Percentiles rank a stretch among this genome's conserved stretches.
These are phyloP conservation scores for Strobilomyces confusus DNA, from an alignment of 768 basidiomycete genomes.

Conservation along the genomic window DNA sequence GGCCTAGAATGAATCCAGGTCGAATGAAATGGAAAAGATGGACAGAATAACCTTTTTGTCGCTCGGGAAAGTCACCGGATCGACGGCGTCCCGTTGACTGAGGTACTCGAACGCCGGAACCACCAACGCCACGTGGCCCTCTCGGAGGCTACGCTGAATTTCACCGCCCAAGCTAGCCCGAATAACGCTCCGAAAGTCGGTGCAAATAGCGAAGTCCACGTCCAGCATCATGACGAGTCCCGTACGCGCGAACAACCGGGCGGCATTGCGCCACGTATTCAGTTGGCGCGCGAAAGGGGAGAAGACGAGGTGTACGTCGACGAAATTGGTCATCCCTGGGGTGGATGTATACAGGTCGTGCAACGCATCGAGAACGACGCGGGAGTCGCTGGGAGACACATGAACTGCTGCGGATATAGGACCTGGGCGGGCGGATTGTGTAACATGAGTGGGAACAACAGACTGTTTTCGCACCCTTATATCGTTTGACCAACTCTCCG, in stretches of 20 bases:
- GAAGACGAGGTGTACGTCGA: constrained; percentile 84
- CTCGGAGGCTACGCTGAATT: constrained; percentile 41
- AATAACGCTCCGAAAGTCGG: constrained; percentile 66
- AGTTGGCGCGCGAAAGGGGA: constrained; percentile 80
- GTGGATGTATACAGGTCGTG: constrained; percentile 65
- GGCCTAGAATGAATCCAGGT: constrained; percentile 30
- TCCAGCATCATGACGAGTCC: constrained; percentile 89
- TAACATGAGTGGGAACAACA: not conserved
- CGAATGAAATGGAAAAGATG: not conserved
- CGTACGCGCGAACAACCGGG: constrained; percentile 79
- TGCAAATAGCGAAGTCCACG: constrained; percentile 83
- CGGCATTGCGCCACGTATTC: constrained; percentile 88
- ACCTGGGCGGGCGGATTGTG: constrained; percentile 38
- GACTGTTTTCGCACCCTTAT: constrained; percentile 51
- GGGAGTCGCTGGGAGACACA: constrained; percentile 42
- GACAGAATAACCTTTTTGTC: constrained; percentile 53
- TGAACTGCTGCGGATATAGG: constrained; percentile 85
- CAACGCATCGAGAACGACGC: constrained; percentile 55
- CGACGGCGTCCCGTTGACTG: constrained; percentile 58
- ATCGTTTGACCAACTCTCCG: constrained; percentile 66
- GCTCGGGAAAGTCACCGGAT: constrained; percentile 57
- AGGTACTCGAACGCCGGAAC: constrained; percentile 83
- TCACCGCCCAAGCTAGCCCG: constrained; percentile 36
- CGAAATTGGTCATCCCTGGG: constrained; percentile 58
- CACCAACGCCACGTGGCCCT: constrained; percentile 69